Base-by-base conservation (phyloP, 176 grass and related monocot genomes). In the Eleusine indica region DNA sequence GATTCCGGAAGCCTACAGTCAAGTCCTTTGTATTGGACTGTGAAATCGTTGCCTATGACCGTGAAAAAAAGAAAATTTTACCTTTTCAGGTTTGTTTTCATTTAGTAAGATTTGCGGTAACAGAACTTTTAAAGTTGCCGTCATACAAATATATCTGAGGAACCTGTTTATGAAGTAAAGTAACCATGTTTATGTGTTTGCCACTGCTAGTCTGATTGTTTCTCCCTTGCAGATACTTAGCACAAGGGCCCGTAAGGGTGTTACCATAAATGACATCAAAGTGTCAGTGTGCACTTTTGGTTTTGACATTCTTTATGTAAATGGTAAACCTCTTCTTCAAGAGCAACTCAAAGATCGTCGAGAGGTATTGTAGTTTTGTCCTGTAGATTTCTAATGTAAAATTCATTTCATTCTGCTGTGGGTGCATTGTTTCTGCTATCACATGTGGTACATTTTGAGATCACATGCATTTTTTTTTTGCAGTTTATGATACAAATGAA, bases 1-100 rank as follows among this genome's bases (percentile, higher is more conserved):
- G 96, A 90, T 94, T 99, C 75, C 91, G 87, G 68, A 99, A 99
- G 70, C 38, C 89, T 82, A 85, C 80, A 61, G 91, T 90, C 53
- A 96, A 94, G 70, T 94, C 96, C 30, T 99, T 99, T 90, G 93
- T 99, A 70, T 81, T 99, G 80, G 96, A 99, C 73, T 99, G 93
- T 78, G 93, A 99, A 81, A 96, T 99, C 72, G 93, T 99, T 87
- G 96, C 96, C 66, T 99, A 90, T 82, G 93, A 99, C 79, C 62
- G 62, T 69, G 96, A 96, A 82, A 99, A 96, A 39, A 42, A 93
- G 76, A 94, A 82, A 86, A 96, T 96, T 83, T 89, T 99, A 63
- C 96, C 93, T 80, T 99, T 99, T 81, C 96, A 99, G 96, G 96
- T 94, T 90, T 79, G 74, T 84, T 84, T 87, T 78, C 62, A 48